Evolutionary conservation across 495 filamentous ascomycete genomes (phyloP).

Genomic region (Penicillium simplicissimum): DNA sequence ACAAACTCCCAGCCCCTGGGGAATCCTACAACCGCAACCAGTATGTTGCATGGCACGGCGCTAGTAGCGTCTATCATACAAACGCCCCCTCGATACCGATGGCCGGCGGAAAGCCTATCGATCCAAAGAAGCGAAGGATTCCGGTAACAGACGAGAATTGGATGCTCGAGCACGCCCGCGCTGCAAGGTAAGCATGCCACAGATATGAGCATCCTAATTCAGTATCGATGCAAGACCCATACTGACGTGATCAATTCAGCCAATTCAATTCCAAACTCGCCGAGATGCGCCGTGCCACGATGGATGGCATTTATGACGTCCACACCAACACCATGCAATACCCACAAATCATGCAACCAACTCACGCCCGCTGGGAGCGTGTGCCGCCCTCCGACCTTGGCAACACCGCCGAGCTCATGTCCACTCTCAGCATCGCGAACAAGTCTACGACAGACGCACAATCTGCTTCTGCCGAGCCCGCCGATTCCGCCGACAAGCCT

Average conservation of each 20-base stretch:
- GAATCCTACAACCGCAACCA: conserved; percentile 90
- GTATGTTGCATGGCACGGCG: conserved; percentile 97
- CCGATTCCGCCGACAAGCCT: conserved; percentile 8
- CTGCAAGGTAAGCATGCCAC: conserved; percentile 66
- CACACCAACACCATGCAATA: conserved; percentile 91
- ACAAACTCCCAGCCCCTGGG: conserved; percentile 67
- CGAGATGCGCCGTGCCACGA: conserved; percentile 61
- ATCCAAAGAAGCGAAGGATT: conserved; percentile 77
- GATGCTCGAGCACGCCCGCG: conserved; percentile 91
- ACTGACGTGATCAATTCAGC: conserved; percentile 49
- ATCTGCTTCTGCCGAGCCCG: conserved; percentile 2
- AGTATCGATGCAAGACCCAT: not conserved
- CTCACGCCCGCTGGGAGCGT: conserved; percentile 78
- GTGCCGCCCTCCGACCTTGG: conserved; percentile 43
- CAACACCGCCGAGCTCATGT: conserved; percentile 36
- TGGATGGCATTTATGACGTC: conserved; percentile 82
- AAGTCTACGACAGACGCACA: conserved; percentile 7
- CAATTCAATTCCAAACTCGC: conserved; percentile 76
- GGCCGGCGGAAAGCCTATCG: conserved; percentile 68
- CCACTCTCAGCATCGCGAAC: conserved; percentile 40
- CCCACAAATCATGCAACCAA: conserved; percentile 86
- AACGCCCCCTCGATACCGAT: conserved; percentile 73
- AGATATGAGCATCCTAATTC: not conserved
- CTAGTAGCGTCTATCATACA: conserved; percentile 91
- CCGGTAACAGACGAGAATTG: conserved; percentile 96